Conservation (phyloP, 1,139 yeast genomes). For the Protomyces inouyei region DNA sequence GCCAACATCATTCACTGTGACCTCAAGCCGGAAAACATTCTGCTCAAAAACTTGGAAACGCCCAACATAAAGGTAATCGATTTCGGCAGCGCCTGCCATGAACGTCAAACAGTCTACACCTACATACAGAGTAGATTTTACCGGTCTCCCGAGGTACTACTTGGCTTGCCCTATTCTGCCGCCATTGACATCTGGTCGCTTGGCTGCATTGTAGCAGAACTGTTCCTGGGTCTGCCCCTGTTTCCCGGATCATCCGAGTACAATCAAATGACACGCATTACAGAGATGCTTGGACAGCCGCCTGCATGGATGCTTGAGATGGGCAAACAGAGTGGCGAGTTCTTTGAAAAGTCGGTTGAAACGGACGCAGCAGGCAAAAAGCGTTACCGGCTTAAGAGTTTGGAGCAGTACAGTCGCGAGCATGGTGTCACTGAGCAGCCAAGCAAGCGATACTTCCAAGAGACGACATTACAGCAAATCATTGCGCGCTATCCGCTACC, state of each 20-base stretch:
- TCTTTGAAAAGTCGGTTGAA: slow-evolving; percentile 47
- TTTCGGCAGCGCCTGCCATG: slow-evolving; percentile 95
- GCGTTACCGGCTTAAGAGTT: slow-evolving; percentile 49
- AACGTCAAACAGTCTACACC: slow-evolving; percentile 81
- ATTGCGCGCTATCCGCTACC: slow-evolving; percentile 72
- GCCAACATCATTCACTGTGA: slow-evolving; percentile 92
- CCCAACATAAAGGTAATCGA: slow-evolving; percentile 91
- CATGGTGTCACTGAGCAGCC: slow-evolving; percentile 62
- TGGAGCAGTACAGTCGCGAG: slow-evolving; percentile 59
- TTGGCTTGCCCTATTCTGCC: slow-evolving; percentile 80
- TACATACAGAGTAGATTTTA: slow-evolving; percentile 94
- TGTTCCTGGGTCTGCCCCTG: slow-evolving; percentile 86
- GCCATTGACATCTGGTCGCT: slow-evolving; percentile 98
- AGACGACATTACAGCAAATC: slow-evolving; percentile 66
- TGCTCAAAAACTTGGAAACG: slow-evolving; percentile 67
- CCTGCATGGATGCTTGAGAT: slow-evolving; percentile 96
- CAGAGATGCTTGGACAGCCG: slow-evolving; percentile 75
- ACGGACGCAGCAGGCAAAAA: slow-evolving; percentile 42
- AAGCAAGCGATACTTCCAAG: slow-evolving; percentile 77
- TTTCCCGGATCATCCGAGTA: slow-evolving; percentile 95
- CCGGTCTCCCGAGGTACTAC: slow-evolving; percentile 89
- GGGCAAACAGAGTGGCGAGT: slow-evolving; percentile 77
- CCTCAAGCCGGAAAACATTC: slow-evolving; percentile 89
- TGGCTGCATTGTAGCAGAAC: slow-evolving; percentile 93
- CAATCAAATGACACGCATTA: slow-evolving; percentile 78